Conservation (phyloP, 495 filamentous ascomycete species). For the Penicillium coprophilum region DNA sequence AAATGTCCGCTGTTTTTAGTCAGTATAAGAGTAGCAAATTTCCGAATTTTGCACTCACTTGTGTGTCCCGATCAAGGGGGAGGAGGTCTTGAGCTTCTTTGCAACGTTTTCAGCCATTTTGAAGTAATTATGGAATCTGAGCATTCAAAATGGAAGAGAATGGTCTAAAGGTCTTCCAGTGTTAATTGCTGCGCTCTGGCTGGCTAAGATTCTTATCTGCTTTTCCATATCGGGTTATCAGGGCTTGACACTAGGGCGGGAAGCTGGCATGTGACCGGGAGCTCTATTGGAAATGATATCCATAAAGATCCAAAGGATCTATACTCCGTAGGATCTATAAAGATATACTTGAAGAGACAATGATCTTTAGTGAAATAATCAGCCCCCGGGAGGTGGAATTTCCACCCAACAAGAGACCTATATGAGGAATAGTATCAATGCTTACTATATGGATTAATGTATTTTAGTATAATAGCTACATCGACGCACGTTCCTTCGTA, state of each 20-base stretch:
- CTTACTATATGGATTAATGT: no score
- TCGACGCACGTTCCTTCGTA: no score
- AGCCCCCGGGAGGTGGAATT: no score
- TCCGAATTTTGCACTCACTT: slow-evolving; percentile 49
- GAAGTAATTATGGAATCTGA: slow-evolving; percentile 34
- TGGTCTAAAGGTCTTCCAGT: slow-evolving; percentile 3
- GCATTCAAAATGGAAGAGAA: slow-evolving; percentile 23
- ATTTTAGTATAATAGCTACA: no score
- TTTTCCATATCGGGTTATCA: slow-evolving; percentile 18
- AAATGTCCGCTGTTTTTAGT: slow-evolving; percentile 71
- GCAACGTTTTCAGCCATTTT: slow-evolving; percentile 65
- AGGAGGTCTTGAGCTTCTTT: slow-evolving; percentile 68
- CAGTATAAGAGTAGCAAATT: slow-evolving; percentile 7
- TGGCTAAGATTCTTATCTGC: slow-evolving; percentile 13
- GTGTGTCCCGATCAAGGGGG: slow-evolving; percentile 80
- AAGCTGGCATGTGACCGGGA: slow-evolving; percentile 3
- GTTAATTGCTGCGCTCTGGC: slow-evolving; percentile 24
- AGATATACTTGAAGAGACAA: no score
- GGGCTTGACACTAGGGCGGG: slow-evolving; percentile 11
- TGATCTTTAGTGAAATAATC: no score
- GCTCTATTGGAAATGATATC: neutral
- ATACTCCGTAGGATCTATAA: no score
- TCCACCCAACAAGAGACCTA: no score
- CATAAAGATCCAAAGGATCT: no score
- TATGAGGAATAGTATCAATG: no score